These are phyloP conservation scores for Phialocephala sp. DNA, from an alignment of 2,329 filamentous ascomycete species.

Conservation along the genomic window DNA sequence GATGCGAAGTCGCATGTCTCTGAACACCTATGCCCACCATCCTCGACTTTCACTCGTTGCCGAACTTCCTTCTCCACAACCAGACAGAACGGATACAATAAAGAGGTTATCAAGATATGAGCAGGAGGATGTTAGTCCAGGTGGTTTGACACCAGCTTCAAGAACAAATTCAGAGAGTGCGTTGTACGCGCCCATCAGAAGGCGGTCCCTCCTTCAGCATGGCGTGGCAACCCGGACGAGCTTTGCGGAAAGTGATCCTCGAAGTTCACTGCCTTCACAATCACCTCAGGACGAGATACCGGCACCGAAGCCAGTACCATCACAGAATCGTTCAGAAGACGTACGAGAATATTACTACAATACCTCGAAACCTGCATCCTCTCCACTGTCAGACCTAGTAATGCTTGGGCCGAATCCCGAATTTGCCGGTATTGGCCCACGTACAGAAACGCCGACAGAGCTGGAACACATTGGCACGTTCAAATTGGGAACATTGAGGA, in stretches of 20 bases:
- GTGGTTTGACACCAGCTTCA: slow-evolving; percentile 12
- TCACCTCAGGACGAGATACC: not conserved
- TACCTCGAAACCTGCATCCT: slow-evolving; percentile 23
- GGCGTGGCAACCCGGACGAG: slow-evolving; percentile 41
- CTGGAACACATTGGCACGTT: slow-evolving; percentile 67
- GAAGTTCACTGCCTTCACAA: slow-evolving; percentile 31
- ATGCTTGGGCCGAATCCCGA: slow-evolving; percentile 21
- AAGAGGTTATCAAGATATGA: slow-evolving; percentile 18
- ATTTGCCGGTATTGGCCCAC: slow-evolving; percentile 26
- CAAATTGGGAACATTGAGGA: slow-evolving; percentile 65
- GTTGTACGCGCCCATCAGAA: slow-evolving; percentile 39
- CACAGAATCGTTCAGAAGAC: slow-evolving; percentile 22
- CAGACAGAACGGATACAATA: slow-evolving; percentile 20
- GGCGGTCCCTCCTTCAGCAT: slow-evolving; percentile 41
- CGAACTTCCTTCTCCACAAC: slow-evolving; percentile 32
- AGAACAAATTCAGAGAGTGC: slow-evolving; percentile 33
- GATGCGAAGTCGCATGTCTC: slow-evolving; percentile 32
- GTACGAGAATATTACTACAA: slow-evolving; percentile 30
- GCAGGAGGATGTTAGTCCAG: slow-evolving; percentile 14
- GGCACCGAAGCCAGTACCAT: slow-evolving; percentile 28
- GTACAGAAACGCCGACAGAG: slow-evolving; percentile 53
- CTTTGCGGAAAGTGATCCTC: slow-evolving; percentile 26
- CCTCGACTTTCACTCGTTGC: slow-evolving; percentile 39
- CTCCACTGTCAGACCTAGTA: slow-evolving; percentile 25
- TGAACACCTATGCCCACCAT: slow-evolving; percentile 34